These are phyloP conservation scores for Trichomonas vaginalis DNA, from an alignment of 208 protist genomes.

Conservation along the genomic window DNA sequence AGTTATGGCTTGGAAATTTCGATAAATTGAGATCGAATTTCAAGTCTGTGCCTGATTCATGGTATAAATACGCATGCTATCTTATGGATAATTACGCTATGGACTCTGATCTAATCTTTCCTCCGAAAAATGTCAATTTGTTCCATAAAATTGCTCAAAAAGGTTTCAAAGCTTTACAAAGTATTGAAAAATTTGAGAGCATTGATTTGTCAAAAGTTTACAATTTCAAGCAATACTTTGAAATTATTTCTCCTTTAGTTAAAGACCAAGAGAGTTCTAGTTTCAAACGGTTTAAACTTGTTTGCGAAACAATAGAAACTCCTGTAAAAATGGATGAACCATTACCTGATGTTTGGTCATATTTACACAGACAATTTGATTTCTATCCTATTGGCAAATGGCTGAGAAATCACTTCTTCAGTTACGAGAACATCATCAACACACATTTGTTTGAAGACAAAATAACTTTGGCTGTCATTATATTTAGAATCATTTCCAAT, in stretches of 20 bases:
- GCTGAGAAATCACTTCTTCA: background rate
- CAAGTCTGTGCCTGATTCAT: background rate
- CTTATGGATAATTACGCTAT: background rate
- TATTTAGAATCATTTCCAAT: background rate
- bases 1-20: background rate
- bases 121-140: background rate
- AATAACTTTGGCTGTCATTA: background rate
- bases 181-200: background rate
- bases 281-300: background rate
- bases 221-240: background rate
- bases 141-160: background rate
- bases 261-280: background rate
- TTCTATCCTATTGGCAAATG: background rate
- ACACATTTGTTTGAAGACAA: background rate
- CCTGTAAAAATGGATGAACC: background rate
- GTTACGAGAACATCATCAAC: background rate
- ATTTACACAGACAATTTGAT: background rate
- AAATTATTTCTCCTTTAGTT: too few relatives aligned
- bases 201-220: background rate
- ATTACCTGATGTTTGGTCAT: background rate
- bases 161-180: background rate
- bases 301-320: background rate
- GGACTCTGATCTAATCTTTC: background rate
- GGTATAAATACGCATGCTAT: background rate
- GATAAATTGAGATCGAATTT: background rate